phyloP scores from a whole-genome alignment of 2,329 filamentous ascomycete genomes.

The Tolypocladium paradoxum region DNA sequence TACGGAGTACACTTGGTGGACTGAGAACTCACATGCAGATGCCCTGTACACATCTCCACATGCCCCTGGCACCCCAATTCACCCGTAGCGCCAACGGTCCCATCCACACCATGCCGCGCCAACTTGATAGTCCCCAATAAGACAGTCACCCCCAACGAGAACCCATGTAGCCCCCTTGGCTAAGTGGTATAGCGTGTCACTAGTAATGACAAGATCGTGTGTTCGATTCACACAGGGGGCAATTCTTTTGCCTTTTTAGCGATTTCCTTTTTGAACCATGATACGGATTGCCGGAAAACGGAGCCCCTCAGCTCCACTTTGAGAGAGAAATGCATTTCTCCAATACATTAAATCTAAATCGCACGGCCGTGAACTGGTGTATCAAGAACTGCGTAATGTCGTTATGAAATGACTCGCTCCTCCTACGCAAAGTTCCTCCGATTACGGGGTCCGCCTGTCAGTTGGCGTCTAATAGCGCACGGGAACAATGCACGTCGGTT shows the following conservation, averaged over 20 bases:
- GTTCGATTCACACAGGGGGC: slow-evolving; percentile 23
- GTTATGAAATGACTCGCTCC: no score
- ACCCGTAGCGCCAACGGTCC: not conserved
- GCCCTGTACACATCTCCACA: not conserved
- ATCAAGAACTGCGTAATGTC: no score
- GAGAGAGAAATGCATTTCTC: no score
- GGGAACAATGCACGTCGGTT: no score
- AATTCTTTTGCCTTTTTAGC: slow-evolving; percentile 7
- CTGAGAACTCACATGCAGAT: no score
- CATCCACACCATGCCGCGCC: not conserved
- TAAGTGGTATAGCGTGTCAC: slow-evolving; percentile 26
- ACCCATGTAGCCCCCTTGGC: slow-evolving; percentile 15
- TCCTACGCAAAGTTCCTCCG: no score
- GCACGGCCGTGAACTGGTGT: no score
- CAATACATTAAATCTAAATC: no score
- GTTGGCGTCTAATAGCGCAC: no score
- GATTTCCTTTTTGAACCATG: not conserved
- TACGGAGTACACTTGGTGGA: not conserved
- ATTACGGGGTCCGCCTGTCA: no score
- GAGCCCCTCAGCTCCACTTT: no score
- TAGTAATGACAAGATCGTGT: slow-evolving; percentile 25
- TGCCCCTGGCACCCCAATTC: not conserved
- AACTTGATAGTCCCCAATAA: not conserved
- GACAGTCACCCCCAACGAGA: not conserved
- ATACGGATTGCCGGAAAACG: no score